Evolutionary conservation across 1,284 basidiomycete genomes (phyloP).

Genomic region (Ustanciosporium gigantosporum): DNA sequence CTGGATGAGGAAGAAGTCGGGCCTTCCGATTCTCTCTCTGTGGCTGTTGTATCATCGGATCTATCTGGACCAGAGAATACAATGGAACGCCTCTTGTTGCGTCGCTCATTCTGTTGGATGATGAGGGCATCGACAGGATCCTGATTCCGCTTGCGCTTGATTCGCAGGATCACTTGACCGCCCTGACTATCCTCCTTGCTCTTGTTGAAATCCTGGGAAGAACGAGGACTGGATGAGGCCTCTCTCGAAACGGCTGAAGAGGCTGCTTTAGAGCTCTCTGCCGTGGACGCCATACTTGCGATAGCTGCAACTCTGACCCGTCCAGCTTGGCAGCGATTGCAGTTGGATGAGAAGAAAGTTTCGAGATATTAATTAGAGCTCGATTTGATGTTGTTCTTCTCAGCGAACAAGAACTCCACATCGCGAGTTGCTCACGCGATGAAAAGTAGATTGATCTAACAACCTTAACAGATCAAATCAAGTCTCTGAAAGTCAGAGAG

Average conservation of each 20-base stretch:
- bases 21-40: not conserved
- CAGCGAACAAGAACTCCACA: no score
- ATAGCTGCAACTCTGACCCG: no score
- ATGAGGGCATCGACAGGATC: slow-evolving; percentile 54
- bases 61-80: slow-evolving; percentile 1
- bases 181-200: slow-evolving; percentile 7
- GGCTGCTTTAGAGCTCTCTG: not conserved
- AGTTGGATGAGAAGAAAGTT: no score
- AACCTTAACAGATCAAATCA: no score
- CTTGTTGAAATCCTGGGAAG: slow-evolving; percentile 19
- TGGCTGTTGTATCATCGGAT: not conserved
- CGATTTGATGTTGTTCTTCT: no score
- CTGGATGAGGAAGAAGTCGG: not conserved
- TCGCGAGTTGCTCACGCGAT: no score
- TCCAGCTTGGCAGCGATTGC: no score
- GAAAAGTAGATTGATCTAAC: no score
- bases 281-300: not conserved
- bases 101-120: slow-evolving; percentile 36
- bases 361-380: no score
- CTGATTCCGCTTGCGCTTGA: slow-evolving; percentile 53
- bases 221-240: slow-evolving; percentile 12
- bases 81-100: slow-evolving; percentile 23
- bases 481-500: no score
- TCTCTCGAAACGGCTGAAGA: slow-evolving; percentile 7
- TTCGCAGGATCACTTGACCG: slow-evolving; percentile 46